These are phyloP conservation scores for Periconia sp. DNA, from an alignment of 2,329 filamentous ascomycete species.

Conservation along the genomic window DNA sequence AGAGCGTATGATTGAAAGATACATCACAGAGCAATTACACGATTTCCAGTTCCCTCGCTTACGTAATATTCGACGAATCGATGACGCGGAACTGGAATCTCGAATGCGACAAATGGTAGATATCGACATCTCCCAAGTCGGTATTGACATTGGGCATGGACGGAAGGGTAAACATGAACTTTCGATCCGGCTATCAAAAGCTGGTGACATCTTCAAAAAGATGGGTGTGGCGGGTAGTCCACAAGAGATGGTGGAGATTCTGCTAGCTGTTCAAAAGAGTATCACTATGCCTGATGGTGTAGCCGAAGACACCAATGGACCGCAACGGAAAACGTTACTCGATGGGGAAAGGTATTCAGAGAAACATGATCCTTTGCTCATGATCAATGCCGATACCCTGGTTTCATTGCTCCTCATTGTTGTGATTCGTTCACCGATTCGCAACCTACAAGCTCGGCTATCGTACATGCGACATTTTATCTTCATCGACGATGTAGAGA, in stretches of 20 bases:
- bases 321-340: slow-evolving; percentile 26
- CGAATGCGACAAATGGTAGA: slow-evolving; percentile 92
- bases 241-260: slow-evolving; percentile 83
- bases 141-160: slow-evolving; percentile 81
- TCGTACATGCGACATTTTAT: slow-evolving; percentile 98
- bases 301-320: slow-evolving; percentile 17
- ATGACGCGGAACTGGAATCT: slow-evolving; percentile 84
- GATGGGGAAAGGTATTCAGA: slow-evolving; percentile 46
- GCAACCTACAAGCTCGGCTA: slow-evolving; percentile 83
- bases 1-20: slow-evolving; percentile 91
- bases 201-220: slow-evolving; percentile 86
- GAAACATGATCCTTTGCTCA: slow-evolving; percentile 58
- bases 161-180: slow-evolving; percentile 79
- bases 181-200: slow-evolving; percentile 71
- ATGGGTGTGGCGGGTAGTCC: slow-evolving; percentile 77
- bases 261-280: slow-evolving; percentile 79
- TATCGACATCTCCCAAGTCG: slow-evolving; percentile 92
- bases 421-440: slow-evolving; percentile 85
- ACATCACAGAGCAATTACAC: slow-evolving; percentile 91
- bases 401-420: slow-evolving; percentile 90
- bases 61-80: slow-evolving; percentile 72
- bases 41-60: slow-evolving; percentile 83
- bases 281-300: slow-evolving; percentile 64
- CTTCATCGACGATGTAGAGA: slow-evolving; percentile 96
- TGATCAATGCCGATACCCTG: slow-evolving; percentile 84